phyloP scores from a whole-genome alignment of 768 basidiomycete species.

The Royoungia palumana region DNA sequence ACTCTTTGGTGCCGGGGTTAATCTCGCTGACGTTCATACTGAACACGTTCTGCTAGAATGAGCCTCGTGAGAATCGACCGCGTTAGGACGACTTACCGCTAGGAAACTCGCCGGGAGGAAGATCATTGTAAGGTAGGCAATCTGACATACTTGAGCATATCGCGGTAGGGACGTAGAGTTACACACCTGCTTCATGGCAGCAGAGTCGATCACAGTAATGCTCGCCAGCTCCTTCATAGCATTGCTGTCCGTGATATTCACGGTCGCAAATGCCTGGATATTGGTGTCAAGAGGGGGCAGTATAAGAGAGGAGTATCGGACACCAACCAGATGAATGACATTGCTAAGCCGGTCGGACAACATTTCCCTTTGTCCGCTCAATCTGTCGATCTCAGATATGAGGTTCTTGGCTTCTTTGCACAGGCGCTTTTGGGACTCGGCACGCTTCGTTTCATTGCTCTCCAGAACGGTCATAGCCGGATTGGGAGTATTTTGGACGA shows the following conservation, averaged over 20 bases:
- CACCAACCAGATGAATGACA: conserved; percentile 32
- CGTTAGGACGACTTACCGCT: conserved; percentile 18
- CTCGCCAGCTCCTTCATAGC: conserved; percentile 49
- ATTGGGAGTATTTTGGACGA: conserved; percentile 46
- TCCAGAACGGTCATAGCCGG: conserved; percentile 40
- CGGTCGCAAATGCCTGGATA: conserved; percentile 53
- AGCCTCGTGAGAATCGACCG: not conserved
- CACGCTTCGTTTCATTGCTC: conserved; percentile 1
- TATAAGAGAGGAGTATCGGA: not conserved
- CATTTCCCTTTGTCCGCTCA: conserved; percentile 36
- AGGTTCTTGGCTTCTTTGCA: conserved; percentile 47
- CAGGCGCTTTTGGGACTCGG: conserved; percentile 37
- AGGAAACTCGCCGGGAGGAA: conserved; percentile 54
- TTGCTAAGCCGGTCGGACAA: conserved; percentile 33
- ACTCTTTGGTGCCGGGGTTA: conserved; percentile 19
- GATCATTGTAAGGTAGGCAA: conserved; percentile 55
- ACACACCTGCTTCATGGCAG: conserved; percentile 35
- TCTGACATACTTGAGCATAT: conserved; percentile 24
- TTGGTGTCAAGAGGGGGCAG: not conserved
- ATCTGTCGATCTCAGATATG: conserved; percentile 46
- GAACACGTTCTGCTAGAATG: conserved; percentile 30
- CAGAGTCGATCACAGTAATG: conserved; percentile 41
- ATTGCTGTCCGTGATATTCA: conserved; percentile 52
- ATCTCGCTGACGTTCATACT: conserved; percentile 33
- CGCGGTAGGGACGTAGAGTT: not conserved